Base-by-base conservation (phyloP, 495 filamentous ascomycete species). In the Neurospora terricola region DNA sequence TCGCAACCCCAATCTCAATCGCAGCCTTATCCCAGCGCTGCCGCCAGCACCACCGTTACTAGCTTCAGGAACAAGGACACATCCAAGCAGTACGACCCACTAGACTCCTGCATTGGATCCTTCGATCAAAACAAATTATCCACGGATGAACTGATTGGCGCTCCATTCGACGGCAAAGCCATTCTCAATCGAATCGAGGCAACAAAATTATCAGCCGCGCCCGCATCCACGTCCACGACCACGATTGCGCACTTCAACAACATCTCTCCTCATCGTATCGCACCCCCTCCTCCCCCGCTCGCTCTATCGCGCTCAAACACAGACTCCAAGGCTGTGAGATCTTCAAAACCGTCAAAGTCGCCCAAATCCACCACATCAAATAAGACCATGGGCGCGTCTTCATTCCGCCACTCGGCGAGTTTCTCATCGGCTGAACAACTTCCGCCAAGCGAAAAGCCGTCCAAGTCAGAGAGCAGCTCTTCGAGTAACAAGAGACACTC, bases 381-480 rank as follows among this genome's bases (percentile, higher is more conserved):
- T 12, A 66, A 66, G 27, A 34, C 54, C 23, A 66, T 66, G 54
- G 54, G 54, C 54, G 54, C 54, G 14, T 81, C 89, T 76, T 84
- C 87, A 76, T 86, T 97, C 72, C 89, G 92, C 78, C 92, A 94
- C 77, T 95, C 94, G 6, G 88, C 88, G 70, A 96, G 92, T 82
- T 94, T 94, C 82, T 90, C 92, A 34, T 86, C 88, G 70, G 85
- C 86, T 69, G 88, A 89, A 66, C 78, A 83, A 70, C 71, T 79
- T 38, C 30, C 71, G 5, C 81, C 86, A 78, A 84, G 77, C 75
- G 87, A 89, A 77, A 88, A 88, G 77, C 72, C 82, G 59, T 77
- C 84, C 74, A 82, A 85, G 72, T 86, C 88, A 82, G 88, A 94
- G 84, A 84, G 82, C 86, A 78, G 84, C 80, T 73, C 87, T 82